Evolutionary conservation across 805 yeast species (phyloP), one percentile per base, ranked within the genome.

Genomic region (Danielia oregonensis): DNA sequence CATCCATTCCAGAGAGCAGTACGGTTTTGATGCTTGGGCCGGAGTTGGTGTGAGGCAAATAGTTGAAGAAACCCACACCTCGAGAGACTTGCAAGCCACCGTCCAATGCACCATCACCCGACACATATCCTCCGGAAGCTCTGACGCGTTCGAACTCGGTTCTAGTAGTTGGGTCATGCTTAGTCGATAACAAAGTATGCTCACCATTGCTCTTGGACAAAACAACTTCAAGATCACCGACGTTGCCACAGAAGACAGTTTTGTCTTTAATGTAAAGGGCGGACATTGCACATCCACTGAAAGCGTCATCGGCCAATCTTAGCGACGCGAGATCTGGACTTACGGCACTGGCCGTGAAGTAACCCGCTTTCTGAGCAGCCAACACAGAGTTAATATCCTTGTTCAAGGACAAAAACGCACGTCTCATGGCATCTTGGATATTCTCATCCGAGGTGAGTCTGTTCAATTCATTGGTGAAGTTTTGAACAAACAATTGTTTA

Each of bases 41-140:
- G 0, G 95, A 84, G 52, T 84, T 87, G 17, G 91, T 78, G 53
- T 87, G 95, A 1, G 97, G 96, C 28, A 88, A 69, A 43, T 82
- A 70, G 45, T 84, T 83, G 56, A 83, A 82, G 54, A 84, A 89
- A 0, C 99, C 99, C 34, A 87, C 89, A 21, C 96, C 95, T 48
- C 97, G 74, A 2, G 96, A 86, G 31, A 88, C 85, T 31, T 79
- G 81, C 11, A 86, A 72, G 18, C 77, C 79, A 26, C 94, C 94
- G 56, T 91, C 96, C 29, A 88, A 70, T 42, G 82, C 80, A 35
- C 91, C 96, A 49, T 82, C 84, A 13, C 85, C 82, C 7, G 86
- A 77, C 8, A 93, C 95, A 55, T 74, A 83, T 1, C 97, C 97
- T 34, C 97, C 97, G 16, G 94, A 78, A 2, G 85, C 84, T 50